These are phyloP conservation scores for Kwoniella pini DNA, from an alignment of 768 basidiomycete genomes.

Conservation along the genomic window DNA sequence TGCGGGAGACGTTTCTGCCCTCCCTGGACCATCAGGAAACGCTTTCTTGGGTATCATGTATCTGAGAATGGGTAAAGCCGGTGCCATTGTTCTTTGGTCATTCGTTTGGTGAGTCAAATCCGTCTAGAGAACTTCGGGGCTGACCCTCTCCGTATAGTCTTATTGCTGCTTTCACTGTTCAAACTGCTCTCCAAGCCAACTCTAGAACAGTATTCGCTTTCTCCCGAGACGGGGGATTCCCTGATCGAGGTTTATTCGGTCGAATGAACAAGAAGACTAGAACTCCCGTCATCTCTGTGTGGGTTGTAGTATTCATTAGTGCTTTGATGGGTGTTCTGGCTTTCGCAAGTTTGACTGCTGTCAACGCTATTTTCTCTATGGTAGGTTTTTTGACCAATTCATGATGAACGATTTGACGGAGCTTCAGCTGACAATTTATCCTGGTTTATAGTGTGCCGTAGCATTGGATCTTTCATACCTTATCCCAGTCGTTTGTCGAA, in stretches of 20 bases:
- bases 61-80: constrained; percentile 72
- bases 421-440: neutral
- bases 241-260: constrained; percentile 77
- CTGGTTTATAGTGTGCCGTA: constrained; percentile 28
- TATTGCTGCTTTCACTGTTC: constrained; percentile 83
- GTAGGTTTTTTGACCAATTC: constrained; percentile 59
- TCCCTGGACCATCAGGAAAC: constrained; percentile 70
- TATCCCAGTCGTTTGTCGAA: constrained; percentile 73
- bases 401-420: too few relatives aligned
- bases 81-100: constrained; percentile 73
- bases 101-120: constrained; percentile 55
- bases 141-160: constrained; percentile 60
- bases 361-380: constrained; percentile 78
- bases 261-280: constrained; percentile 64
- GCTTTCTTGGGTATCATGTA: constrained; percentile 79
- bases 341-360: constrained; percentile 73
- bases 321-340: constrained; percentile 66
- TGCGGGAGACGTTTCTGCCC: constrained; percentile 61
- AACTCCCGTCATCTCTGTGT: constrained; percentile 77
- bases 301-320: constrained; percentile 67
- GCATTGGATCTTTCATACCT: constrained; percentile 70
- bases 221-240: constrained; percentile 61
- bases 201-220: constrained; percentile 83
- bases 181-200: constrained; percentile 73
- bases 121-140: too few relatives aligned